Evolutionary conservation across 78 protist genomes (phyloP).

Genomic region (Cyanophora paradoxa): DNA sequence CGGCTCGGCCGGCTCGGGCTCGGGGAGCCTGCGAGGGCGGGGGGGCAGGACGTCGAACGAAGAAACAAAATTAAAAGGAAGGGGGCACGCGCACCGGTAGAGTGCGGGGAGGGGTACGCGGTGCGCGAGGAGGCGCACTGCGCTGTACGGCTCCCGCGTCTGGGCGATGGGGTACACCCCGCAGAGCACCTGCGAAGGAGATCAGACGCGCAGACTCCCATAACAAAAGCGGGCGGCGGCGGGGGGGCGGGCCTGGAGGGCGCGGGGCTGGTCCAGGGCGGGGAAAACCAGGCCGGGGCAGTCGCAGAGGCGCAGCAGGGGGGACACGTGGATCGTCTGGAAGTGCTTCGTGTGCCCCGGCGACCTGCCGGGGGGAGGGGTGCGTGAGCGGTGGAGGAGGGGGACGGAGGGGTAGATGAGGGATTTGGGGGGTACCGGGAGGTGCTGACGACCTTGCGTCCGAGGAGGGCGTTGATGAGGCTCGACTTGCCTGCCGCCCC

Average conservation of each 20-base stretch:
- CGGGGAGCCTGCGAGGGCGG: too few relatives aligned
- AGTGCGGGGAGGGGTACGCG: too few relatives aligned
- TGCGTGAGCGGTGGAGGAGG: neutral
- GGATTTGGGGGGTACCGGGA: too few relatives aligned
- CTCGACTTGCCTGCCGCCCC: too few relatives aligned
- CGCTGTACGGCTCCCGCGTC: slow-evolving; percentile 20
- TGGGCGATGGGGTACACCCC: slow-evolving; percentile 81
- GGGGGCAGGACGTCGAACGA: too few relatives aligned
- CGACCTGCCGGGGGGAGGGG: neutral
- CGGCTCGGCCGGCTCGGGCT: too few relatives aligned
- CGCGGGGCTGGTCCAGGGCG: slow-evolving; percentile 50
- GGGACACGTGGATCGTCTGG: slow-evolving; percentile 61
- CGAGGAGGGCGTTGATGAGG: slow-evolving; percentile 72
- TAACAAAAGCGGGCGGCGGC: too few relatives aligned
- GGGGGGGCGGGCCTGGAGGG: slow-evolving; percentile 24
- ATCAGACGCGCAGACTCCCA: neutral
- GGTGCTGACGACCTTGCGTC: slow-evolving; percentile 51
- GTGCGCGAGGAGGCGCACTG: slow-evolving; percentile 7
- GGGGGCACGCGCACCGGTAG: too few relatives aligned
- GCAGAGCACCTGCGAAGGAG: slow-evolving; percentile 52
- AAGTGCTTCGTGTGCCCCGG: slow-evolving; percentile 90
- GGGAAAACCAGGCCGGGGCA: slow-evolving; percentile 88
- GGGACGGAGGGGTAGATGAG: neutral
- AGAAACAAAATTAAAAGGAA: too few relatives aligned
- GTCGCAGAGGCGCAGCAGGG: slow-evolving; percentile 57